Base-by-base conservation (phyloP, 345 rosid species). In the Linum usitatissimum region DNA sequence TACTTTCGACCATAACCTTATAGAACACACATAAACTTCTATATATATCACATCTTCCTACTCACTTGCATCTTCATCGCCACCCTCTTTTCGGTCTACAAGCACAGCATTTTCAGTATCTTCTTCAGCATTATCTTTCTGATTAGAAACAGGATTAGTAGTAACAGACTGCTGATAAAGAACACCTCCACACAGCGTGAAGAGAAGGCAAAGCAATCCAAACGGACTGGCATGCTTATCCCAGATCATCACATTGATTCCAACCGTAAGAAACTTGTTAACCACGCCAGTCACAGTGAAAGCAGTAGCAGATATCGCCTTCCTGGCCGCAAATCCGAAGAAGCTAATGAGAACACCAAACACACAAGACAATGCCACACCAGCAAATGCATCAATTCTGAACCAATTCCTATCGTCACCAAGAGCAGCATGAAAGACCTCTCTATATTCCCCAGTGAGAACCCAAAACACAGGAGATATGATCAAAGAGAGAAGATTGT, bases 241-340 rank as follows among this genome's bases (percentile, higher is more conserved):
- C 99, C 99, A 93, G 55, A 93, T 87, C 73, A 84, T 6, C 60
- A 93, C 96, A 80, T 93, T 93, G 75, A 93, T 90, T 58, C 82
- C 84, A 69, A 93, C 97, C 0, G 97, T 93, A 53, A 93, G 91
- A 49, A 93, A 93, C 84, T 93, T 93, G 70, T 93, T 93, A 42
- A 93, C 99, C 64, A 93, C 99, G 28, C 99, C 99, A 10, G 97
- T 93, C 40, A 93, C 99, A 0, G 99, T 93, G 64, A 90, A 93
- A 4, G 99, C 99, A 0, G 99, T 93, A 6, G 99, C 99, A 4
- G 99, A 93, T 28, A 93, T 82, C 0, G 96, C 97, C 77, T 73
- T 82, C 77, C 99, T 83, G 10, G 99, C 85, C 6, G 96, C 97
- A 63, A 93, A 93, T 0, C 99, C 99, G 18, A 93, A 93, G 86